These are phyloP conservation scores for Solanum dulcamara DNA, from an alignment of 257 asterid genomes.

Conservation along the genomic window DNA sequence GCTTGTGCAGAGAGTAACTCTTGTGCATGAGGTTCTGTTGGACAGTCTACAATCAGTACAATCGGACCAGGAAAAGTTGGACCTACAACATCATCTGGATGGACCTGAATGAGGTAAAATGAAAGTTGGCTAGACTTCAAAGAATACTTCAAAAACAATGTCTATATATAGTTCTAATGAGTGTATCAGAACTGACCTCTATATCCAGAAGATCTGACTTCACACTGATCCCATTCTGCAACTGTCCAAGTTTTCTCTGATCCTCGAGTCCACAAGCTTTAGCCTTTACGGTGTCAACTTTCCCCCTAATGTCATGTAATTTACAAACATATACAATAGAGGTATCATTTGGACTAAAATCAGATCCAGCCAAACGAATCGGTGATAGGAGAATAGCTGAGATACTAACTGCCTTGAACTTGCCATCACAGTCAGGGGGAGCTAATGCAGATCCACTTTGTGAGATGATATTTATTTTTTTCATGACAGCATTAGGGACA, in stretches of 20 bases:
- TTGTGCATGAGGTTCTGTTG: not conserved
- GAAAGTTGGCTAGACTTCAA: not conserved
- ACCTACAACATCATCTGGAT: not conserved
- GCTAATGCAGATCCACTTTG: constrained; percentile 26
- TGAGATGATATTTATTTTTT: constrained; percentile 46
- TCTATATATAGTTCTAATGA: not conserved
- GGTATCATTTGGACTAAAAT: not conserved
- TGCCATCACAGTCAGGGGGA: not conserved
- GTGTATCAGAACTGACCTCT: not conserved
- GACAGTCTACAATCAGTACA: not conserved
- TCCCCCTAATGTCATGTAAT: not conserved
- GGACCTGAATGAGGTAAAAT: not conserved
- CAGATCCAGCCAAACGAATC: too few relatives aligned
- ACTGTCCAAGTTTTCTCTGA: not conserved
- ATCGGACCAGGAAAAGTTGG: not conserved
- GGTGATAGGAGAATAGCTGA: not conserved
- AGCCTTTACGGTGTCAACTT: not conserved
- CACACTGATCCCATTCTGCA: not conserved
- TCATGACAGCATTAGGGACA: constrained; percentile 79
- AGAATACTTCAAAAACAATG: not conserved
- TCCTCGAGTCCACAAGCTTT: not conserved
- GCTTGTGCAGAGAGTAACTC: not conserved
- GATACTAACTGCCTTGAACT: not conserved
- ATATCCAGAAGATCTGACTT: not conserved
- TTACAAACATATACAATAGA: not conserved